phyloP scores from a whole-genome alignment of 352 stramenopile genomes.

The Globisporangium perplexum region DNA sequence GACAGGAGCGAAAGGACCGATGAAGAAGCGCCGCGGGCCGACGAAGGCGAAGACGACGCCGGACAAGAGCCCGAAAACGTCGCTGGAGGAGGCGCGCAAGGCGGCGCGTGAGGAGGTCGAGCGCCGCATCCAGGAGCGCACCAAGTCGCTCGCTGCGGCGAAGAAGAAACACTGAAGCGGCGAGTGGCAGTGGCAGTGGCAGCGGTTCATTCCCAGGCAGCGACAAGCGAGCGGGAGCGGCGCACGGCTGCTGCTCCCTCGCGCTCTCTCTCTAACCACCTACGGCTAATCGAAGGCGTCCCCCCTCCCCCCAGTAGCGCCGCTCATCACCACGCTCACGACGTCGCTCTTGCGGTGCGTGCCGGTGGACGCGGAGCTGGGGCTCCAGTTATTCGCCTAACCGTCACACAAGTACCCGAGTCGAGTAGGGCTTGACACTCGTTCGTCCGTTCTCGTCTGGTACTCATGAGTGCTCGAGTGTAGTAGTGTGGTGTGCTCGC shows the following conservation, averaged over 20 bases:
- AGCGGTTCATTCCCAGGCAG: too few relatives aligned
- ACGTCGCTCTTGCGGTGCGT: conserved; percentile 20
- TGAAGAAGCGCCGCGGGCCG: conserved; percentile 47
- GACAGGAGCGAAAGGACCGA: conserved; percentile 25
- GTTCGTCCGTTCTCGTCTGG: too few relatives aligned
- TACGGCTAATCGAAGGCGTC: background rate
- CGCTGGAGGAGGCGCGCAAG: conserved; percentile 52
- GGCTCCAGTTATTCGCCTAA: too few relatives aligned
- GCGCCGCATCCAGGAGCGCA: conserved; percentile 56
- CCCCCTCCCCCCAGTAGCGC: background rate
- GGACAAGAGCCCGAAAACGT: conserved; percentile 31
- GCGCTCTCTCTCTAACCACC: background rate
- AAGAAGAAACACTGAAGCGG: conserved; percentile 59
- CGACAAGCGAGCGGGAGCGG: too few relatives aligned
- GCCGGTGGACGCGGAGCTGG: too few relatives aligned
- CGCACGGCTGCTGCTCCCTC: too few relatives aligned
- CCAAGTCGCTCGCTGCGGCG: conserved; percentile 39
- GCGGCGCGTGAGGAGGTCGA: conserved; percentile 73
- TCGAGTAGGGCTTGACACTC: too few relatives aligned
- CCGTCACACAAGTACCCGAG: too few relatives aligned
- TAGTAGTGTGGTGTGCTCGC: too few relatives aligned
- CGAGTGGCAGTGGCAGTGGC: too few relatives aligned
- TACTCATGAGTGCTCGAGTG: too few relatives aligned
- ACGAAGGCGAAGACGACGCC: conserved; percentile 29
- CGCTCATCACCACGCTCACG: too few relatives aligned